phyloP scores from a whole-genome alignment of 345 rosid species.

The Eucalyptus tenuipes region DNA sequence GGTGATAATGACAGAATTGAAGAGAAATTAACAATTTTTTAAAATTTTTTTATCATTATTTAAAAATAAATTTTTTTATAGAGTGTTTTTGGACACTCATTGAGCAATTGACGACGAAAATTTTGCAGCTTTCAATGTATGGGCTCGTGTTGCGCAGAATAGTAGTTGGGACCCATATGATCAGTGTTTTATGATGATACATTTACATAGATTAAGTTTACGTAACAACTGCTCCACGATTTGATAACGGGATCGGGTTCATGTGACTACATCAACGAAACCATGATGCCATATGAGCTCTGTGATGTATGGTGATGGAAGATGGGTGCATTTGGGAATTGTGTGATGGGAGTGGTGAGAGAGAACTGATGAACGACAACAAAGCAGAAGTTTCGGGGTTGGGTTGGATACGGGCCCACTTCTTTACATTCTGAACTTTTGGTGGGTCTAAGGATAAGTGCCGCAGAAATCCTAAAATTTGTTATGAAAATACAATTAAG shows the following conservation, averaged over 20 bases:
- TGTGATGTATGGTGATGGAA: not conserved
- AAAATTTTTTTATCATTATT: too few relatives aligned
- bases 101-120: not conserved
- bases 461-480: too few relatives aligned
- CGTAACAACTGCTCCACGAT: not conserved
- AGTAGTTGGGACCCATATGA: not conserved
- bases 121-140: too few relatives aligned
- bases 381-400: not conserved
- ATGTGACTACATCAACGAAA: too few relatives aligned
- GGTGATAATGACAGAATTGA: not conserved
- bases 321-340: not conserved
- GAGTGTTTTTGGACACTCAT: not conserved
- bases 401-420: not conserved
- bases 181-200: too few relatives aligned
- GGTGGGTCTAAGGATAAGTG: too few relatives aligned
- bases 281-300: not conserved
- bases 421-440: not conserved
- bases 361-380: not conserved
- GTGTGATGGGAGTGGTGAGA: not conserved
- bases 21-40: not conserved
- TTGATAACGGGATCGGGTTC: not conserved
- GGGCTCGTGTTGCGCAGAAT: rapidly evolving
- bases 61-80: too few relatives aligned
- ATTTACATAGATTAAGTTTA: too few relatives aligned
- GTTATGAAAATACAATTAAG: too few relatives aligned